These are phyloP conservation scores for Metschnikowia amazonensis DNA, from an alignment of 805 yeast species.

Conservation along the genomic window DNA sequence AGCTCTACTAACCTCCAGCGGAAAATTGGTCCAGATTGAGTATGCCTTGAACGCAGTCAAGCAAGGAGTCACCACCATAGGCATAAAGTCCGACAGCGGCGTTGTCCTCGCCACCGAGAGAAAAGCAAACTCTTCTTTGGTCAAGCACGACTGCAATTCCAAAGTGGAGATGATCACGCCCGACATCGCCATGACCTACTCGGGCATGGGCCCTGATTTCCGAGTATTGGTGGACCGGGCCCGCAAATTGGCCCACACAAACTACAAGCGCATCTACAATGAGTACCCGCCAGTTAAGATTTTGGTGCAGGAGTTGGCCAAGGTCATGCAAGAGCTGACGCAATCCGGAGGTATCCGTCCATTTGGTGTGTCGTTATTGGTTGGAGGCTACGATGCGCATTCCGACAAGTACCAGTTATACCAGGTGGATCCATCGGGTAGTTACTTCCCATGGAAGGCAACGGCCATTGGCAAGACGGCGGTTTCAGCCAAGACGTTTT, in stretches of 20 bases:
- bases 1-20: constrained; percentile 48
- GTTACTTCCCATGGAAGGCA: constrained; percentile 99
- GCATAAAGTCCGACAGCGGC: constrained; percentile 91
- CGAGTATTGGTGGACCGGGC: constrained; percentile 92
- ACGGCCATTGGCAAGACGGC: constrained; percentile 98
- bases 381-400: constrained; percentile 89
- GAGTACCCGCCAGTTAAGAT: constrained; percentile 97
- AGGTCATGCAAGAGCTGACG: constrained; percentile 97
- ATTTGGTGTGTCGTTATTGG: constrained; percentile 90
- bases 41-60: constrained; percentile 96
- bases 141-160: constrained; percentile 67
- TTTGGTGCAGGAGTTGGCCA: constrained; percentile 90
- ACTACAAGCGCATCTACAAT: constrained; percentile 88
- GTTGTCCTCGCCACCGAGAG: constrained; percentile 95
- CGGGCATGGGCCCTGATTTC: constrained; percentile 99
- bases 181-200: constrained; percentile 91
- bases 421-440: constrained; percentile 97
- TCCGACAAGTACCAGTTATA: constrained; percentile 69
- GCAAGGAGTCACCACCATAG: constrained; percentile 95
- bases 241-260: constrained; percentile 87
- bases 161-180: constrained; percentile 87
- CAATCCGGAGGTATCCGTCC: constrained; percentile 99
- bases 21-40: constrained; percentile 96
- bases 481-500: constrained; percentile 91
- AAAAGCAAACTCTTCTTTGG: constrained; percentile 74